Evolutionary conservation across 1,284 basidiomycete species (phyloP), one percentile per base, ranked within the genome.

Genomic region (Tilletia indica): DNA sequence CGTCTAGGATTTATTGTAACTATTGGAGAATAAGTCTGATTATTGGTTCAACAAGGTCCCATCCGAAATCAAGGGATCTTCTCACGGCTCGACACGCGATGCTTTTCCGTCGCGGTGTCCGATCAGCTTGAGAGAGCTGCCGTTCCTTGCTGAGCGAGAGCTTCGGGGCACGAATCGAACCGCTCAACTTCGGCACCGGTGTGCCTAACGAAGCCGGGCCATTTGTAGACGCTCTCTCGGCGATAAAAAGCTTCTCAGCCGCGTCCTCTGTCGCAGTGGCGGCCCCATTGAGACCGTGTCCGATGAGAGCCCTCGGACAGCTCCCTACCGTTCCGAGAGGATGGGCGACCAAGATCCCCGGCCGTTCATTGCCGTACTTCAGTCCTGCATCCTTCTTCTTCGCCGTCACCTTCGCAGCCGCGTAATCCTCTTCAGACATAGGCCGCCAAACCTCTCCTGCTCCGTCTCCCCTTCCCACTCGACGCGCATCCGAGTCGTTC

Each of bases 321-420:
- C 61, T 64, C 36, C 61, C 61, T n/a, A 16, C 19, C n/a, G 61
- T 64, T 4, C 61, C 61, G 14, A 64, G 61, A 9, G 61, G 61
- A 21, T 64, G 61, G 14, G 36, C 38, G 21, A 64, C 36, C 61
- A 64, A 42, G 19, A 64, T 34, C 14, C 61, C 61, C 61, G 61
- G 61, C 19, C 61, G 31, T 21, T 64, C 61, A 21, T 64, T 64
- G 5, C 61, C 61, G 4, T 39, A 64, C 36, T 14, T 14, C 34
- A 36, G 8, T 36, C 12, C 34, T 16, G 6, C 21, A 12, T 39
- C 34, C 34, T n/a, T n/a, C 36, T 6, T 36, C 34, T 64, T 64
- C 61, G 8, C 21, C 19, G 11, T 25, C 14, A 2, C 58, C 25
- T 63, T 63, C 58, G 11, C 51, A 9, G 12, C 6, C 51, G 12